Evolutionary conservation across 805 yeast genomes (phyloP), one percentile per base, ranked within the genome.

Genomic region (Yarrowia deformans): DNA sequence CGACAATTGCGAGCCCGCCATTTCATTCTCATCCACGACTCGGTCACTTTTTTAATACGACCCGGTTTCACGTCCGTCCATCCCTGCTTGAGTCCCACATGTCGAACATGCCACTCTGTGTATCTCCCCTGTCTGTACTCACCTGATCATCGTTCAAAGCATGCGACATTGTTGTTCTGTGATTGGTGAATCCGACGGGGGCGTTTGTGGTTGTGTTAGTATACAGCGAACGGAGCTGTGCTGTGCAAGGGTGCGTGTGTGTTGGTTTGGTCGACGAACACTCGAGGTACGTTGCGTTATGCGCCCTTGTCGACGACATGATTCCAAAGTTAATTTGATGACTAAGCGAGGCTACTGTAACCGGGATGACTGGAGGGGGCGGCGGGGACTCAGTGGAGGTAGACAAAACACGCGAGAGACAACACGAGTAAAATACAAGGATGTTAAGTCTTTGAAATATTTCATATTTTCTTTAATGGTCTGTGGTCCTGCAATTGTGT

Each of bases 71-170:
- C 29, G 29, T 23, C 29, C 29, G 29, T 23, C 29, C 29, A 23
- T 23, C 29, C 29, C 29, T 23, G 29, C 4, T 23, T 23, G 29
- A 23, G 29, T 23, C 29, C 29, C 29, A 23, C 4, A 4, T 13
- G 40, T 39, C 14, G 14, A 39, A 10, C 40, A 39, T 39, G 14
- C 10, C 40, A 4, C 13, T 39, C 40, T 13, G 14, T 37, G 40
- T 34, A 23, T 16, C 32, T 7, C 32, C 13, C 14, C 18, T 43
- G 18, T 7, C 18, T 18, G 39, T 13, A 60, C 66, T 60, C 52
- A 60, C 66, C 66, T 60, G 66, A 45, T 60, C 66, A 60, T 60
- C 66, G 52, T 60, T 60, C 66, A 60, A 43, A 43, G 66, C 66
- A 60, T 60, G 66, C 66, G 66, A 60, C 66, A 60, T 60, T 32